Evolutionary conservation across 208 protist species (phyloP).

Genomic region (Acanthamoeba triangularis): DNA sequence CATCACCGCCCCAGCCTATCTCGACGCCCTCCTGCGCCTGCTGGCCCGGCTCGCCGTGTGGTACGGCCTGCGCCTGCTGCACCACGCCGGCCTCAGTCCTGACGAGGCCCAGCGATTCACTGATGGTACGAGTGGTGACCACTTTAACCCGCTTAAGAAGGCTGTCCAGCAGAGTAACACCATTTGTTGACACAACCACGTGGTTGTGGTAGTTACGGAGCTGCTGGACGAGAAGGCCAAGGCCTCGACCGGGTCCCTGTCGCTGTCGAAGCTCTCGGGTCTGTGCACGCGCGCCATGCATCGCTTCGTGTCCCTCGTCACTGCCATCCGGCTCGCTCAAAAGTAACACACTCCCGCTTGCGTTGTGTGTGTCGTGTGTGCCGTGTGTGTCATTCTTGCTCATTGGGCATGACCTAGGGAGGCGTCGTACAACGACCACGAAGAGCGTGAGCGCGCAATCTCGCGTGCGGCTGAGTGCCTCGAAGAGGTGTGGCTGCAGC

Average conservation of each 20-base stretch:
- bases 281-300: slow-evolving; percentile 9
- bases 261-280: neutral
- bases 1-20: neutral
- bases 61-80: neutral
- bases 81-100: neutral
- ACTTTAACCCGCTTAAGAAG: no score
- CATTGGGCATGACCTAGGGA: neutral
- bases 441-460: neutral
- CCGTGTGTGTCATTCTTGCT: no score
- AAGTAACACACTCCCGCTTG: neutral
- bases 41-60: neutral
- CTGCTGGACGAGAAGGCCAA: neutral
- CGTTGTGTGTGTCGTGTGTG: neutral
- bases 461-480: neutral
- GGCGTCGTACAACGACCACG: neutral
- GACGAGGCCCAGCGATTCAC: neutral
- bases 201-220: neutral
- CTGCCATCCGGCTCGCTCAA: neutral
- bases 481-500: slow-evolving; percentile 36
- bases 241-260: neutral
- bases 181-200: no score
- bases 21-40: neutral
- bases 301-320: neutral
- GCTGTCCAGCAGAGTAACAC: no score
- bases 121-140: neutral